Evolutionary conservation across 148 eudicot species (phyloP).

Genomic region (Persicaria maculosa): DNA sequence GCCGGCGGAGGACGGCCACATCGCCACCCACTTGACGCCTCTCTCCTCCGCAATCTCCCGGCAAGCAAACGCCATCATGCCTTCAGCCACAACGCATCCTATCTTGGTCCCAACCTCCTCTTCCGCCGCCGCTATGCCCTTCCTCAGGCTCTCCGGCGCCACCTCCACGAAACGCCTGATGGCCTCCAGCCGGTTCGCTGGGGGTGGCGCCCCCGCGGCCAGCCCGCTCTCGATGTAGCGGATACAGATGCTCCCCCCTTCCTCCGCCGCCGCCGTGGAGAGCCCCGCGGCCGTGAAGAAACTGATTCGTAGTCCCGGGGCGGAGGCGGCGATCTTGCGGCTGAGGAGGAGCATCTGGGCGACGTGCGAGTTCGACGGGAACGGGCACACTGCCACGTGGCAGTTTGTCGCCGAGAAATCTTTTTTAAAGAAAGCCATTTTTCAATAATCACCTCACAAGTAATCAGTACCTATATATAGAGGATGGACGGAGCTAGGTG

Average conservation of each 20-base stretch:
- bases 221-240: not conserved
- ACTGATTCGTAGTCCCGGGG: not conserved
- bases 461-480: too few relatives aligned
- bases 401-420: not conserved
- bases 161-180: conserved; percentile 20
- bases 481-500: too few relatives aligned
- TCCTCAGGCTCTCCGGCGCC: conserved; percentile 22
- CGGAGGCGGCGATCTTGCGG: not conserved
- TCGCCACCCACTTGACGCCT: conserved; percentile 28
- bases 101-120: conserved; percentile 24
- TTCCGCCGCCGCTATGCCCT: conserved; percentile 20
- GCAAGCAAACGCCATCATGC: conserved; percentile 29
- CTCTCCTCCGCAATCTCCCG: conserved; percentile 23
- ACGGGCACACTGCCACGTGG: conserved; percentile 10
- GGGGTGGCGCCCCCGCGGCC: not conserved
- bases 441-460: too few relatives aligned
- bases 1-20: conserved; percentile 18
- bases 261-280: not conserved
- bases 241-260: not conserved
- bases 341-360: conserved; percentile 4
- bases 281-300: conserved; percentile 14
- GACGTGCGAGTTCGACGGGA: conserved; percentile 5
- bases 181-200: conserved; percentile 12
- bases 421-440: too few relatives aligned
- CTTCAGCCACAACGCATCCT: conserved; percentile 30